Base-by-base conservation (phyloP, 805 yeast genomes). In the Candida railenensis region DNA sequence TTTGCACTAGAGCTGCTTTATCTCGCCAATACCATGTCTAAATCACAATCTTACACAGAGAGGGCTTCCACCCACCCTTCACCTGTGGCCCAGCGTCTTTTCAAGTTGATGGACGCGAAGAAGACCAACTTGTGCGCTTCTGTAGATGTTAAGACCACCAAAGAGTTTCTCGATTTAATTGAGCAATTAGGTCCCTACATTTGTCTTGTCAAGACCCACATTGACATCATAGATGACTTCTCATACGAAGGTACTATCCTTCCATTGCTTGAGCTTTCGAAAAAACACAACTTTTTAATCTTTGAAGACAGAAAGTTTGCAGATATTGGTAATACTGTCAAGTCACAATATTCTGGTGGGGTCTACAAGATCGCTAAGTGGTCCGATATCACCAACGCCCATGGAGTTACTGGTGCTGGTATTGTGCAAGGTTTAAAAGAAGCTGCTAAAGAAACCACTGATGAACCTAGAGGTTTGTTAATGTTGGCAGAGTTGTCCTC, bases 281-380 rank as follows among this genome's bases (percentile, higher is more conserved):
- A 80, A 56, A 89, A 90, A 61, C 92, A 91, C 71, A 81, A 86
- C 53, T 94, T 94, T 60, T 70, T 94, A 76, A 85, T 94, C 54
- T 94, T 94, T 62, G 99, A 94, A 70, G 99, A 94, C 69, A 80
- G 99, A 53, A 94, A 94, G 70, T 94, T 94, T 67, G 99, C 99
- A 20, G 99, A 94, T 66, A 94, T 94, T 57, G 99, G 99, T 15
- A 89, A 91, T 61, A 94, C 99, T 1, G 99, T 94, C 45, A 91
- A 92, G 69, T 80, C 89, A 39, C 99, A 94, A 67, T 94, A 92
- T 66, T 73, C 87, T 28, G 89, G 95, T 34, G 99, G 99, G 39
- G 85, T 89, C 9, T 90, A 82, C 72, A 83, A 81, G 61, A 92
- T 92, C 50, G 94, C 96, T 12, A 71, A 83, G 58, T 94, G 99